These are phyloP conservation scores for Russula griseocarnosa DNA, from an alignment of 768 basidiomycete genomes.

Conservation along the genomic window DNA sequence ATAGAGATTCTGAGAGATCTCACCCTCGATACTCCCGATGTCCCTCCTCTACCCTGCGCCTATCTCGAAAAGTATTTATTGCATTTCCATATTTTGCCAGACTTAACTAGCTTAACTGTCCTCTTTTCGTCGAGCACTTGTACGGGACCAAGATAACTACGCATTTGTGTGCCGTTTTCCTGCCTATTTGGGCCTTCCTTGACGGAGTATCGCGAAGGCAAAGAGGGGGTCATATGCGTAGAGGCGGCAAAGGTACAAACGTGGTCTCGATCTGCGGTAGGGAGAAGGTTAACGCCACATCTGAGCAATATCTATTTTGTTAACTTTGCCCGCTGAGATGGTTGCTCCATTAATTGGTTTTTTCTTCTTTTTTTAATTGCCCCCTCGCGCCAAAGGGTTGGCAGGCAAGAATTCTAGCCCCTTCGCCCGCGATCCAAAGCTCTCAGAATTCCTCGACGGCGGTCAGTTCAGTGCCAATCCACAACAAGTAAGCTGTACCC, in stretches of 20 bases:
- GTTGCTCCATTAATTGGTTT: not conserved
- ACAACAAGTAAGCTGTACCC: conserved; percentile 17
- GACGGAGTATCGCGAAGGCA: not conserved
- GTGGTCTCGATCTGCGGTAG: conserved; percentile 15
- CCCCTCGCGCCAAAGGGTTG: conserved; percentile 14
- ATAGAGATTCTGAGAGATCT: conserved; percentile 20
- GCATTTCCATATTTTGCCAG: conserved; percentile 14
- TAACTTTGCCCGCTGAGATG: not conserved
- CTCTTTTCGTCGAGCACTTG: conserved; percentile 1
- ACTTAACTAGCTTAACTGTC: not conserved
- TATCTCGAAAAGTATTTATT: conserved; percentile 26
- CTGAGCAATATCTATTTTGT: conserved; percentile 8
- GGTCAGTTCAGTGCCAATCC: conserved; percentile 13
- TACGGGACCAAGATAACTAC: not conserved
- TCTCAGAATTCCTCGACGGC: conserved; percentile 24
- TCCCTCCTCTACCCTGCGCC: conserved; percentile 10
- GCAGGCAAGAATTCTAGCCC: conserved; percentile 18
- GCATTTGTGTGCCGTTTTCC: conserved; percentile 3
- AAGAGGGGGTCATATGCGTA: not conserved
- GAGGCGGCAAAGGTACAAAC: not conserved
- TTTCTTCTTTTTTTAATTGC: not conserved
- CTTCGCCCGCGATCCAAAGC: conserved; percentile 7
- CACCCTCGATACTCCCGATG: conserved; percentile 26
- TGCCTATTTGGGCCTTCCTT: not conserved
- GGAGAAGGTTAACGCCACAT: conserved; percentile 27